Conservation (phyloP, 768 basidiomycete species). For the Amanita brunnescens region DNA sequence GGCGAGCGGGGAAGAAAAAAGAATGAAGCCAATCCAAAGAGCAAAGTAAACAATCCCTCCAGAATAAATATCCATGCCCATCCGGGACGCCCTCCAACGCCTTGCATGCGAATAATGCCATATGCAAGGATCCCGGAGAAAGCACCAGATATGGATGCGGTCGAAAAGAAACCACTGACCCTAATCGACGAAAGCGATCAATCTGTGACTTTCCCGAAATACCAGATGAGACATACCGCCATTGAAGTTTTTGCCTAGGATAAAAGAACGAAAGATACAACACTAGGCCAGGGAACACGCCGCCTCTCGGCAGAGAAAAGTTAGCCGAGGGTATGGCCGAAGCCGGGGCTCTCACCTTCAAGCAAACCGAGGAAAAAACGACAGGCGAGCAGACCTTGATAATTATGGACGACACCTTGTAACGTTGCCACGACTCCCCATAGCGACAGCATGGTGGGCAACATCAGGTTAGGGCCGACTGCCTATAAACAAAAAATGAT, state of each 20-base stretch:
- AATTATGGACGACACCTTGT: conserved; percentile 48
- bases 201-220: not conserved
- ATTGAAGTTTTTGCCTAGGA: conserved; percentile 39
- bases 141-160: conserved; percentile 51
- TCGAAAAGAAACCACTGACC: conserved; percentile 40
- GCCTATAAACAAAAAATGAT: conserved; percentile 19
- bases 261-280: conserved; percentile 51
- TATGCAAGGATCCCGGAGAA: conserved; percentile 64
- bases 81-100: conserved; percentile 41
- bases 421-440: conserved; percentile 64
- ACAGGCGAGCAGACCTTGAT: conserved; percentile 35
- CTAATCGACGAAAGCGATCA: conserved; percentile 20
- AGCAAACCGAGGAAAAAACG: conserved; percentile 45
- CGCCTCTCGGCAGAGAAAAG: conserved; percentile 26
- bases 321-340: not conserved
- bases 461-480: conserved; percentile 49
- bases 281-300: conserved; percentile 49
- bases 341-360: conserved; percentile 26
- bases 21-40: conserved; percentile 45
- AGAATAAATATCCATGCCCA: conserved; percentile 69
- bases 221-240: conserved; percentile 28
- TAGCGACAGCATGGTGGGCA: conserved; percentile 50
- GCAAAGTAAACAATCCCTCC: conserved; percentile 56
- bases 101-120: conserved; percentile 58
- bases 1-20: conserved; percentile 21